Percentiles rank a stretch among this genome's conserved stretches.
Conservation (phyloP, 192 early-diverging fungal species). For the Coemansia sp. region DNA sequence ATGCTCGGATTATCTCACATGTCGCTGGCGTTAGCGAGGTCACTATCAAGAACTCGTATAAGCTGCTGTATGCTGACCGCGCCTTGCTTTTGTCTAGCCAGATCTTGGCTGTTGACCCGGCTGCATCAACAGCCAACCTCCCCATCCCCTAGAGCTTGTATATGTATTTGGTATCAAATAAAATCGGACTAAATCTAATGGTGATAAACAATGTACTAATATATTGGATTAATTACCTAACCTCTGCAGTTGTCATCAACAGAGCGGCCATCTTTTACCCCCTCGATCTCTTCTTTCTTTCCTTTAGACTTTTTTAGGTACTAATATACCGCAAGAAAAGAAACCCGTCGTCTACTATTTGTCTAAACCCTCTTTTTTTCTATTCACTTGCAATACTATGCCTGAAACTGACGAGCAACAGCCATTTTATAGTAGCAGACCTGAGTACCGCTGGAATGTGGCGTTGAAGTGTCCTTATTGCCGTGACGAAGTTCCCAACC, state of each 20-base stretch:
- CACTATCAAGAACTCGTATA: slow-evolving; percentile 88
- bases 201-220: neutral
- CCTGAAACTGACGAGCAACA: neutral
- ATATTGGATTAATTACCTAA: neutral
- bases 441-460: slow-evolving; percentile 11
- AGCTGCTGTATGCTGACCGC: slow-evolving; percentile 64
- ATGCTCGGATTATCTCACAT: slow-evolving; percentile 76
- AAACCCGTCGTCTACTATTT: neutral
- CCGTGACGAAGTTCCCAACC: slow-evolving; percentile 81
- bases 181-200: slow-evolving; percentile 12
- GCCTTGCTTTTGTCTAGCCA: slow-evolving; percentile 51
- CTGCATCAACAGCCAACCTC: slow-evolving; percentile 28
- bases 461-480: slow-evolving; percentile 74
- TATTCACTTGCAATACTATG: neutral
- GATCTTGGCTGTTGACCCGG: slow-evolving; percentile 24
- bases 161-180: neutral
- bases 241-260: too few species aligned
- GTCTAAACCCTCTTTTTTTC: neutral
- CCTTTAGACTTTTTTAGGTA: too few species aligned
- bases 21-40: slow-evolving; percentile 92
- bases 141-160: slow-evolving; percentile 15
- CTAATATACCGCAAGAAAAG: neutral
- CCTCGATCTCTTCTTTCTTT: too few species aligned
- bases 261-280: too few species aligned
- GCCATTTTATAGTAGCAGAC: neutral